A percentile compares a stretch with the other conserved stretches of the same genome.
phyloP scores from a whole-genome alignment of 2,329 filamentous ascomycete genomes.

The Arthrocladium fulminans region DNA sequence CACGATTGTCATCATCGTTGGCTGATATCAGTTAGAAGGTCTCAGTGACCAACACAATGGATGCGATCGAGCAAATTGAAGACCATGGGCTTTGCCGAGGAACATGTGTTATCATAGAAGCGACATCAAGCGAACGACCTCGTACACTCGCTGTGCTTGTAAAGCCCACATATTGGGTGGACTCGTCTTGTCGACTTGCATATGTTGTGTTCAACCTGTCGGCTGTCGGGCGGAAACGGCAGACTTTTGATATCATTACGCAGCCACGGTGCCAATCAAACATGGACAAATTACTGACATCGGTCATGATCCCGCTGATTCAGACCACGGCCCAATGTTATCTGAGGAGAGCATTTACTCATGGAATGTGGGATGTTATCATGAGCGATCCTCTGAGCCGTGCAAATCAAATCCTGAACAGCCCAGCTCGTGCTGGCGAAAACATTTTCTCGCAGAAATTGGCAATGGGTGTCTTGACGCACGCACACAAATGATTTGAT shows the following conservation, averaged over 20 bases:
- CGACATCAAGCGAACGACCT: no score
- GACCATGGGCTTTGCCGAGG: no score
- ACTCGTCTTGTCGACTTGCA: background rate
- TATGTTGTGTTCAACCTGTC: background rate
- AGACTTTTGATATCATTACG: background rate
- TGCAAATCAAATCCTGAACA: background rate
- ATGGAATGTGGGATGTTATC: background rate
- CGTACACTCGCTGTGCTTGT: no score
- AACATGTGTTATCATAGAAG: no score
- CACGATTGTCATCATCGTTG: no score
- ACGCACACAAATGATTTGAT: slow-evolving; percentile 7
- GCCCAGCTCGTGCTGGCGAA: background rate
- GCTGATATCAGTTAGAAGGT: no score
- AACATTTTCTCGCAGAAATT: background rate
- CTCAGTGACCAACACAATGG: no score
- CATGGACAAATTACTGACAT: background rate
- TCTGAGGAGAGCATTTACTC: background rate
- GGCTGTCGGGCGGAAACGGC: background rate
- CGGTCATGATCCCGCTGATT: background rate
- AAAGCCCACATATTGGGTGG: no score
- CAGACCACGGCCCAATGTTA: background rate
- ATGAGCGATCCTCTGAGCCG: background rate
- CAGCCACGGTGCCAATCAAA: background rate
- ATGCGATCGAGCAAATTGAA: no score
- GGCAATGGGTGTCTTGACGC: background rate